Percentiles rank a stretch among this genome's conserved stretches.
Evolutionary conservation across 805 yeast species (phyloP).

Genomic region (Nakazawaea molendinolei): DNA sequence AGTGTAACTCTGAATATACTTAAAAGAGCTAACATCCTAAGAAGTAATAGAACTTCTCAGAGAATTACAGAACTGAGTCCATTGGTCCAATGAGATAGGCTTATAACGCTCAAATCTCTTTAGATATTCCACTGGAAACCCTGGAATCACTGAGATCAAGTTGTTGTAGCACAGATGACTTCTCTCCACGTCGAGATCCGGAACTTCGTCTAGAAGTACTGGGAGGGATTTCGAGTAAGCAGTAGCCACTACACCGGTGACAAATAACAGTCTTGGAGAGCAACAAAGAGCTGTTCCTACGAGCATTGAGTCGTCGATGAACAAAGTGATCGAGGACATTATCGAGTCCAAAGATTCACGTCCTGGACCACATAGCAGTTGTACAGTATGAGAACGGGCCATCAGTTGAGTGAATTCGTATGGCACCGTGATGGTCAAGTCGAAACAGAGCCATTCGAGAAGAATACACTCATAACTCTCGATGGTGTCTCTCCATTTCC

Average conservation of each 20-base stretch:
- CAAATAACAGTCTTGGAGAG: not conserved
- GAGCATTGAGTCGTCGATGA: conserved; percentile 7
- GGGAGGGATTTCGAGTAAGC: conserved; percentile 1
- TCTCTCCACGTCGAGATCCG: not conserved
- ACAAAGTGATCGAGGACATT: conserved; percentile 5
- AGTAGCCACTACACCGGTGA: conserved; percentile 2
- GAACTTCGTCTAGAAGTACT: not conserved
- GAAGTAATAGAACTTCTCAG: too few species aligned
- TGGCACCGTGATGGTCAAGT: conserved; percentile 36
- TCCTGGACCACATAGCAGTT: not conserved
- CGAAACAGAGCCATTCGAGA: conserved; percentile 41
- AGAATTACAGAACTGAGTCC: not conserved
- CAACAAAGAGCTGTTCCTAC: conserved; percentile 2
- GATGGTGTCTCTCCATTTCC: conserved; percentile 45
- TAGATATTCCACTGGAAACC: conserved; percentile 4
- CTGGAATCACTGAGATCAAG: conserved; percentile 2
- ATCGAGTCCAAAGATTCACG: conserved; percentile 4
- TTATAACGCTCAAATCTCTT: conserved; percentile 5
- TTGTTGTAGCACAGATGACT: conserved; percentile 1
- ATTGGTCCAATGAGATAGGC: not conserved
- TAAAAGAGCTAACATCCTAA: too few species aligned
- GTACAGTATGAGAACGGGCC: conserved; percentile 2
- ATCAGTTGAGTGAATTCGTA: conserved; percentile 17
- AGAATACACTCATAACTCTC: conserved; percentile 37
- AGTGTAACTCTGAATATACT: too few species aligned